Base-by-base conservation (phyloP, 208 protist genomes). In the Giardia muris region DNA sequence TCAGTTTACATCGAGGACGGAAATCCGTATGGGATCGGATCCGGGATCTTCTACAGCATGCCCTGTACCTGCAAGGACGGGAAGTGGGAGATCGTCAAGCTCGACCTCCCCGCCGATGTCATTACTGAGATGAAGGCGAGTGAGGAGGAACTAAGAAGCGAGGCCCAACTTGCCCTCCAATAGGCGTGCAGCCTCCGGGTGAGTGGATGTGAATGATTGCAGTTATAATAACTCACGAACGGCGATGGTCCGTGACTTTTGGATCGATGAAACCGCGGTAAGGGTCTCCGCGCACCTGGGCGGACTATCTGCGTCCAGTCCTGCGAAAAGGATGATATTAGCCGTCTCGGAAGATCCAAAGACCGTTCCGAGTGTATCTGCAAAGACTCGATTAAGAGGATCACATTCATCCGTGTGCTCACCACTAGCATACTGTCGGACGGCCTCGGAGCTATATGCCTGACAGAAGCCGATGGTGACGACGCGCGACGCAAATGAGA, bases 1-100 rank as follows among this genome's bases (percentile, higher is more conserved):
- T 86, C 19, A n/a, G 57, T 42, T 46, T 1, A 87, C 43, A 57
- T 46, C 4, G n/a, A 2, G 1, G 0, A 86, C 0, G 93, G 92
- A 39, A 43, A 88, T 30, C 0, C n/a, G 2, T 94, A 94, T 44
- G 92, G 89, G 42, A n/a, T 94, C 46, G 19, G 44, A 43, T 22
- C 1, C 3, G 93, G 93, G 30, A 87, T 94, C 0, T 44, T 93
- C 42, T 92, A 0, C 30, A 92, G 86, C 46, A 3, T 93, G 4
- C 93, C 93, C 45, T 67, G 47, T 0, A 46, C 43, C 0, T 89
- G 57, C 87, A 39, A 0, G 45, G 46, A 39, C 43, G 89, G 89
- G 19, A 46, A 90, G 2, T 90, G 47, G 0, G 2, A 57, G 1
- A 43, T 92, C 87, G 67, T 89, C 45, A 4, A 47, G 43, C 43